These are phyloP conservation scores for Cardamine occulta DNA, from an alignment of 345 rosid species.

Conservation along the genomic window DNA sequence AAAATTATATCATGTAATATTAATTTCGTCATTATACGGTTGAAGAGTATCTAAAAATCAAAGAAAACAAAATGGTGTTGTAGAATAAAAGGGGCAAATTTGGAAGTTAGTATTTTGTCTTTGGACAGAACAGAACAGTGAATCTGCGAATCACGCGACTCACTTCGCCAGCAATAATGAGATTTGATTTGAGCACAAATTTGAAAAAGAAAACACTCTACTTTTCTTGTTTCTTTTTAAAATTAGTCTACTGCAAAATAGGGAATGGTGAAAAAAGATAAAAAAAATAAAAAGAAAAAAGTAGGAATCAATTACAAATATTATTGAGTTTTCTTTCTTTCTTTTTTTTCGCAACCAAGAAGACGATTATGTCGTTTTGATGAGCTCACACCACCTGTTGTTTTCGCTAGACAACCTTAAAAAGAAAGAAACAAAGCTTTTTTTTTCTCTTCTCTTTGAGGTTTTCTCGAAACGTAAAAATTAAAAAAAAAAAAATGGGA, in stretches of 20 bases:
- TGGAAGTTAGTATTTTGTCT: slow-evolving; percentile 34
- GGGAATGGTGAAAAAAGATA: slow-evolving; percentile 20
- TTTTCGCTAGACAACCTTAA: slow-evolving; percentile 45
- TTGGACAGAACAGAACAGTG: slow-evolving; percentile 32
- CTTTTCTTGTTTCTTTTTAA: slow-evolving; percentile 19
- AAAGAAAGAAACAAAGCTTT: slow-evolving; percentile 30
- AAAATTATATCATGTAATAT: too few species aligned
- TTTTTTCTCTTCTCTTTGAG: slow-evolving; percentile 7
- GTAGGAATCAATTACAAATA: slow-evolving; percentile 33
- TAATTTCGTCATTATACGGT: neutral
- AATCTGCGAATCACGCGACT: slow-evolving; percentile 39
- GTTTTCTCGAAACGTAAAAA: neutral
- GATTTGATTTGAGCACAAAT: slow-evolving; percentile 18
- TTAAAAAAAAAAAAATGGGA: slow-evolving; percentile 21
- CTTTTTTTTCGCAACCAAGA: neutral
- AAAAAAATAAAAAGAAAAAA: neutral
- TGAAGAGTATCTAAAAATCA: slow-evolving; percentile 25
- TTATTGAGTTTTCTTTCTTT: slow-evolving; percentile 15
- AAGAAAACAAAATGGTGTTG: slow-evolving; percentile 10
- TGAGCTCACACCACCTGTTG: slow-evolving; percentile 34
- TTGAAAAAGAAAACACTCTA: neutral
- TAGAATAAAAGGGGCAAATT: slow-evolving; percentile 31
- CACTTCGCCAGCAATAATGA: slow-evolving; percentile 25
- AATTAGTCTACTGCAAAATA: slow-evolving; percentile 18
- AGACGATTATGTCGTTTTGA: slow-evolving; percentile 38